Conservation (phyloP, 192 early-diverging fungal species). For the Geranomyces variabilis region DNA sequence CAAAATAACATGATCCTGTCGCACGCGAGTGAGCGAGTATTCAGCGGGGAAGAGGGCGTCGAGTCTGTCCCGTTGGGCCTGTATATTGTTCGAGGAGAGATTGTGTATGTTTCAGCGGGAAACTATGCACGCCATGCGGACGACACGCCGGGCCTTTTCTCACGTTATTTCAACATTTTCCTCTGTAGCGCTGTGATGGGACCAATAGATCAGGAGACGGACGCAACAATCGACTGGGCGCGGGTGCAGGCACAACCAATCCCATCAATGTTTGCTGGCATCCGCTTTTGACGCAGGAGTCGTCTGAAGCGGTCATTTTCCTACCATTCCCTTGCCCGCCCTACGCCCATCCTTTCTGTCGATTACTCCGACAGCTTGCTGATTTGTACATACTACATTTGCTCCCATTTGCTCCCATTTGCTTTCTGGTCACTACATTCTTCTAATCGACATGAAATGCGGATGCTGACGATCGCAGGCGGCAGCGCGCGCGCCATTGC, state of each 20-base stretch:
- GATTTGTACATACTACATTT: too few relatives aligned
- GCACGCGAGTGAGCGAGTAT: constrained; percentile 57
- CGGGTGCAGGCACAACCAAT: constrained; percentile 24
- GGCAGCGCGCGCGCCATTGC: too few relatives aligned
- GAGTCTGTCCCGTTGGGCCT: constrained; percentile 54
- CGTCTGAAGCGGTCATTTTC: too few relatives aligned
- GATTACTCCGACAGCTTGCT: too few relatives aligned
- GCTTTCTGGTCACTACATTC: too few relatives aligned
- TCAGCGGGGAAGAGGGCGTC: constrained; percentile 48
- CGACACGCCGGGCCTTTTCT: background rate
- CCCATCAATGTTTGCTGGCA: too few relatives aligned
- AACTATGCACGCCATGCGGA: background rate
- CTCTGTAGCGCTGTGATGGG: constrained; percentile 27
- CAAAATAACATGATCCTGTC: constrained; percentile 56
- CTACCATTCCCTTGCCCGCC: too few relatives aligned
- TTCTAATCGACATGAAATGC: too few relatives aligned
- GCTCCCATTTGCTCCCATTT: too few relatives aligned
- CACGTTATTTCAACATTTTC: background rate
- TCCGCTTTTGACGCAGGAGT: too few relatives aligned
- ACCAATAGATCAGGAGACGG: constrained; percentile 25
- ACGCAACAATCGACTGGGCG: constrained; percentile 36
- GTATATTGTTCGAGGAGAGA: constrained; percentile 61
- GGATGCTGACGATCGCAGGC: too few relatives aligned
- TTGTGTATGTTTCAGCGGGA: constrained; percentile 46
- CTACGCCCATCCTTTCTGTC: too few relatives aligned